These are phyloP conservation scores for Ophiosphaerella herpotricha DNA, from an alignment of 2,329 filamentous ascomycete species.

Conservation along the genomic window DNA sequence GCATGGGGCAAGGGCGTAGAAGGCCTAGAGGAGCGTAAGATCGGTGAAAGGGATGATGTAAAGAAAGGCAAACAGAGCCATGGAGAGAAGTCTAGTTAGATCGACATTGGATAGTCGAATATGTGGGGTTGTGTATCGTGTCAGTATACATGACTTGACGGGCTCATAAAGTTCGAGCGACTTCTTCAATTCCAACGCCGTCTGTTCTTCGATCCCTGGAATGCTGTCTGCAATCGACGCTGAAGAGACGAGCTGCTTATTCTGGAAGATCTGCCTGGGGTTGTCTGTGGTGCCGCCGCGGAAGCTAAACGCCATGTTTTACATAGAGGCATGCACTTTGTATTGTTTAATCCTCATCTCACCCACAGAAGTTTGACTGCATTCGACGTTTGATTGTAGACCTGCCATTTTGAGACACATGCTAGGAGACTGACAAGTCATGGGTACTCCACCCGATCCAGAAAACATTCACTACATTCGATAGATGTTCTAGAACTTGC, in stretches of 20 bases:
- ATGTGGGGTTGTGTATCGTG: no score
- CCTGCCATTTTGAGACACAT: conserved; percentile 7
- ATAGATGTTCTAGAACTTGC: not conserved
- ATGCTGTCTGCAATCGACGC: not conserved
- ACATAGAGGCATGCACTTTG: not conserved
- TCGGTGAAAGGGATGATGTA: conserved; percentile 26
- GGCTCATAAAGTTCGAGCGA: not conserved
- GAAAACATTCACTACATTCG: conserved; percentile 1
- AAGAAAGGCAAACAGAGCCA: not conserved
- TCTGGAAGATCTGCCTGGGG: not conserved
- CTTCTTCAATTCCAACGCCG: not conserved
- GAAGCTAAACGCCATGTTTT: not conserved
- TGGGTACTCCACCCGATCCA: not conserved
- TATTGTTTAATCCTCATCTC: not conserved
- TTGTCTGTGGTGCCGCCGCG: not conserved
- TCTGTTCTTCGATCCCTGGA: not conserved
- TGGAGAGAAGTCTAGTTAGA: not conserved
- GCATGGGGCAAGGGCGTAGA: conserved; percentile 58
- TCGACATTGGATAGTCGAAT: no score
- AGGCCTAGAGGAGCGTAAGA: conserved; percentile 48
- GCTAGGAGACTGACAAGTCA: not conserved
- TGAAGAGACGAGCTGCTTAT: not conserved
- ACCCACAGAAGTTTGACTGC: conserved; percentile 5
- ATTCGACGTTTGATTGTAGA: conserved; percentile 11
- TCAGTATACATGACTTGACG: no score